Percentiles rank a stretch among this genome's conserved stretches.
phyloP scores from a whole-genome alignment of 2,329 filamentous ascomycete species.

The Arachnomyces sp. region DNA sequence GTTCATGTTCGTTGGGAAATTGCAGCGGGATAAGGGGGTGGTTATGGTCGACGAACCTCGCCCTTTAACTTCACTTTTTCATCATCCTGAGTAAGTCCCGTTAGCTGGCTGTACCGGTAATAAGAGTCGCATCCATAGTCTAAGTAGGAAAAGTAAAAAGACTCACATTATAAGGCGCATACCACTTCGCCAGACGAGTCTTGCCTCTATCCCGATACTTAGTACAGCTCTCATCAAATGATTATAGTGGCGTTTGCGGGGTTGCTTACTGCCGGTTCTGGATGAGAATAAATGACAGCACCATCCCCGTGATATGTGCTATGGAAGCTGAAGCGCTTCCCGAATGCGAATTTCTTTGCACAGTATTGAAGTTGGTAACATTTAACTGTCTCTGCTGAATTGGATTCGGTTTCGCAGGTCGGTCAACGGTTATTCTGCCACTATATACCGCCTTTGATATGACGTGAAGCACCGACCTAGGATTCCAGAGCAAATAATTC shows the following conservation, averaged over 20 bases:
- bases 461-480: too few relatives aligned
- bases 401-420: too few relatives aligned
- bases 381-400: too few relatives aligned
- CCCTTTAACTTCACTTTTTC: slow-evolving; percentile 99
- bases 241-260: slow-evolving; percentile 7
- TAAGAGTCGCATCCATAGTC: not conserved
- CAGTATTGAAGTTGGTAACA: too few relatives aligned
- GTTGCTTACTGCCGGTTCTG: slow-evolving; percentile 73
- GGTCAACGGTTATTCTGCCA: too few relatives aligned
- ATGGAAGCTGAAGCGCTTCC: too few relatives aligned
- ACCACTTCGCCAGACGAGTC: slow-evolving; percentile 97
- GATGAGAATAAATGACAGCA: slow-evolving; percentile 83
- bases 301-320: slow-evolving; percentile 27
- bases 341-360: too few relatives aligned
- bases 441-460: too few relatives aligned
- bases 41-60: slow-evolving; percentile 54
- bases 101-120: not conserved
- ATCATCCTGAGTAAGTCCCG: slow-evolving; percentile 57
- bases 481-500: too few relatives aligned
- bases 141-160: not conserved
- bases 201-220: slow-evolving; percentile 64
- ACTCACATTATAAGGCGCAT: slow-evolving; percentile 79
- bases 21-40: slow-evolving; percentile 4
- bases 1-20: slow-evolving; percentile 2
- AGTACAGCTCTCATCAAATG: slow-evolving; percentile 9